A percentile compares a stretch with the other conserved stretches of the same genome.
These are phyloP conservation scores for Lignosus rhinocerotis DNA, from an alignment of 1,284 basidiomycete species.

Conservation along the genomic window DNA sequence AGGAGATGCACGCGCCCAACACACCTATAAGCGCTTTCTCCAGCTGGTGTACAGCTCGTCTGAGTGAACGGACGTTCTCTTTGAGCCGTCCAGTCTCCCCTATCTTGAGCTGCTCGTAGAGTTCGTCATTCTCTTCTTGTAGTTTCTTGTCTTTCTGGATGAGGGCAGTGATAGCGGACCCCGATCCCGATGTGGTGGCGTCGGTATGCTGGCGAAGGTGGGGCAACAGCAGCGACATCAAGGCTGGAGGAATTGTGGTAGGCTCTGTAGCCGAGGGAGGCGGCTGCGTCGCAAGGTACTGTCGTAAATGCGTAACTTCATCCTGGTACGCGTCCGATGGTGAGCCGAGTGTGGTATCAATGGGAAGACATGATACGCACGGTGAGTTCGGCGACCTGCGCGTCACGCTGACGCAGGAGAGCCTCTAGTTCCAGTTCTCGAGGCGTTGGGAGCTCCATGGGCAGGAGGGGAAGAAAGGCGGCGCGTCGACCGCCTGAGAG, in stretches of 20 bases:
- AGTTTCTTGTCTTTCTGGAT: constrained; percentile 67
- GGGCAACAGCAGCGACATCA: constrained; percentile 65
- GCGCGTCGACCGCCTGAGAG: constrained; percentile 26
- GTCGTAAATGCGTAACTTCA: constrained; percentile 67
- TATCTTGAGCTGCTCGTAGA: constrained; percentile 65
- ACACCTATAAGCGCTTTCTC: constrained; percentile 74
- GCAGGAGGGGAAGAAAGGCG: constrained; percentile 18
- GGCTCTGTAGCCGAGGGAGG: constrained; percentile 57
- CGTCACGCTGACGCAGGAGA: constrained; percentile 68
- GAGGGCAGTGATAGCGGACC: constrained; percentile 67
- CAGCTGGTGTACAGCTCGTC: constrained; percentile 62
- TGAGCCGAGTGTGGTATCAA: constrained; percentile 13
- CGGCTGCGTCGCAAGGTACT: constrained; percentile 59
- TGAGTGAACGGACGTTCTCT: constrained; percentile 73
- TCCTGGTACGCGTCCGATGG: constrained; percentile 44
- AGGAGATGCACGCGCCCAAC: constrained; percentile 25
- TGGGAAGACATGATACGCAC: constrained; percentile 43
- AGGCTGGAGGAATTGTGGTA: constrained; percentile 64
- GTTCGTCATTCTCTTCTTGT: constrained; percentile 81
- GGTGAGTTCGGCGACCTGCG: constrained; percentile 65
- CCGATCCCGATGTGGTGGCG: constrained; percentile 43
- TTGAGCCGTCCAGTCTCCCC: constrained; percentile 75
- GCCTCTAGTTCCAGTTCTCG: constrained; percentile 79
- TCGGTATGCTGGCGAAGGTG: constrained; percentile 50
- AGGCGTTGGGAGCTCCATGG: constrained; percentile 68